phyloP scores from a whole-genome alignment of 805 yeast species.

The Yamadazyma olivae region DNA sequence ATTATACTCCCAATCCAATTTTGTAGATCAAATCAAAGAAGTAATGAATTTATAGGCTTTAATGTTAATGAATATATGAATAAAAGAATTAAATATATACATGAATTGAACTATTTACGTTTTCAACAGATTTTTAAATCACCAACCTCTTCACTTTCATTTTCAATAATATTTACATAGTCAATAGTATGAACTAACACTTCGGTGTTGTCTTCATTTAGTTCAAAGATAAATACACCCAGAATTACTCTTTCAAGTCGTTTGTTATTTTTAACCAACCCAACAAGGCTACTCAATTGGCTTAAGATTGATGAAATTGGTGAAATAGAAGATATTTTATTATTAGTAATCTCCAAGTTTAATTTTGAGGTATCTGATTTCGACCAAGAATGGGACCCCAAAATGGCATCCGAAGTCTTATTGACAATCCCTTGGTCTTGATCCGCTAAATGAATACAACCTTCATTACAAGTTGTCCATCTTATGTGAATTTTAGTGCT shows the following conservation, averaged over 20 bases:
- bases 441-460: conserved; percentile 45
- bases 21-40: background rate
- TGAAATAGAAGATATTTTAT: conserved; percentile 11
- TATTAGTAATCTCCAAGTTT: conserved; percentile 3
- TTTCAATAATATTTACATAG: conserved; percentile 58
- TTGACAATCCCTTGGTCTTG: background rate
- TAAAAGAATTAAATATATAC: background rate
- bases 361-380: conserved; percentile 23
- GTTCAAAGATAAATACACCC: conserved; percentile 67
- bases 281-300: conserved; percentile 29
- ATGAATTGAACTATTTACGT: conserved; percentile 2
- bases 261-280: conserved; percentile 19
- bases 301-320: conserved; percentile 22
- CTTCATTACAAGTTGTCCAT: conserved; percentile 56
- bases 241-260: conserved; percentile 38
- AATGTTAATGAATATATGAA: no score
- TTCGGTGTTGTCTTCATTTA: conserved; percentile 51
- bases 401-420: conserved; percentile 35
- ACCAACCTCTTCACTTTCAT: conserved; percentile 23
- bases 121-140: conserved; percentile 27
- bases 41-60: background rate
- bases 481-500: conserved; percentile 51
- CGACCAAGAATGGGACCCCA: conserved; percentile 42
- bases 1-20: background rate
- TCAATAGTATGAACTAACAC: conserved; percentile 67